A percentile compares a stretch with the other conserved stretches of the same genome.
Evolutionary conservation across 345 rosid genomes (phyloP).

Genomic region (Euphorbia peplus): DNA sequence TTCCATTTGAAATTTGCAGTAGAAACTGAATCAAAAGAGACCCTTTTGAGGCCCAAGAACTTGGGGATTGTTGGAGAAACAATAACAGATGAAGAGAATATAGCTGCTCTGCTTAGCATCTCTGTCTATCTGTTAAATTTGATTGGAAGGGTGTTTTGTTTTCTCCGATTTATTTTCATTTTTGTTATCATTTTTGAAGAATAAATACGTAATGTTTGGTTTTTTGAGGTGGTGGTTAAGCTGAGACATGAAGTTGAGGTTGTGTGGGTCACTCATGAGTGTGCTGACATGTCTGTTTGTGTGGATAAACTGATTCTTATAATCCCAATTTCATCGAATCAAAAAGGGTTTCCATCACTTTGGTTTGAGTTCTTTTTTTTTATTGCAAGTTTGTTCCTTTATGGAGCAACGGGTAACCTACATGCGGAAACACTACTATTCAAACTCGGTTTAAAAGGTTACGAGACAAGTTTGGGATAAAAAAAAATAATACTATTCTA

Average conservation of each 20-base stretch:
- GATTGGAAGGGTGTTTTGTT: too few relatives aligned
- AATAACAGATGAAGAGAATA: slow-evolving; percentile 16
- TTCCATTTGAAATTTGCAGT: slow-evolving; percentile 10
- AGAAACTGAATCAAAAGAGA: slow-evolving; percentile 21
- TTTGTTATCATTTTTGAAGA: neutral
- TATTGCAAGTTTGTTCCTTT: neutral
- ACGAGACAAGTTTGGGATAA: too few relatives aligned
- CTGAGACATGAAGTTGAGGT: slow-evolving; percentile 25
- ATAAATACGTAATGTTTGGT: neutral
- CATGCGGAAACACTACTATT: too few relatives aligned
- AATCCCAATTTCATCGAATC: slow-evolving; percentile 11
- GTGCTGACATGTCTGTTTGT: slow-evolving; percentile 10
- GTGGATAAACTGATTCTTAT: slow-evolving; percentile 13
- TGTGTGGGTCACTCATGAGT: neutral
- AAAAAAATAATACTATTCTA: too few relatives aligned
- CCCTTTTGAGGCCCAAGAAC: slow-evolving; percentile 16
- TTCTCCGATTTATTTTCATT: neutral
- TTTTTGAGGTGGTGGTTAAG: slow-evolving; percentile 10
- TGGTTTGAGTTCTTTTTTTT: neutral
- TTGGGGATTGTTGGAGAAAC: slow-evolving; percentile 17
- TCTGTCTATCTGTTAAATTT: slow-evolving; percentile 6
- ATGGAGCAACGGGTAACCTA: too few relatives aligned
- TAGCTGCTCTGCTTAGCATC: slow-evolving; percentile 45
- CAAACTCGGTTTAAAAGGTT: too few relatives aligned
- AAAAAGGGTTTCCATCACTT: neutral